A percentile compares a stretch with the other conserved stretches of the same genome.
Conservation (phyloP, 176 grass and related monocot species). For the Hordeum marinum region DNA sequence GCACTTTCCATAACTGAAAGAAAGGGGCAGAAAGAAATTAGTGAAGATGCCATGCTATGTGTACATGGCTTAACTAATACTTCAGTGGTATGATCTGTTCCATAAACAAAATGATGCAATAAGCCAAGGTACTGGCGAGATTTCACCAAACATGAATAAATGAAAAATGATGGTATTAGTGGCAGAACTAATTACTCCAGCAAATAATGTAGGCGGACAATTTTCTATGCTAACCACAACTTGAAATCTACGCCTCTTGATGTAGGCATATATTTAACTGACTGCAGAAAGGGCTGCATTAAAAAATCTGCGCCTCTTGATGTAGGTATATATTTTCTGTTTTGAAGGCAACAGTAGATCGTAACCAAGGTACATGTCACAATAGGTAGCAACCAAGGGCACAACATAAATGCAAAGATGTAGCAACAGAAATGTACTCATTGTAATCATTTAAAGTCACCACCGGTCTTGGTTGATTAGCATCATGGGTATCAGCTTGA, state of each 20-base stretch:
- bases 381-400: not conserved
- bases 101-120: not conserved
- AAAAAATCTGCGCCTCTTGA: not conserved
- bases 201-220: not conserved
- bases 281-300: not conserved
- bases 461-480: constrained; percentile 45
- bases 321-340: not conserved
- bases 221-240: not conserved
- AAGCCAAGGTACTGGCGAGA: not conserved
- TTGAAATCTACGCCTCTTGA: not conserved
- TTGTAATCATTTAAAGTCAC: constrained; percentile 56
- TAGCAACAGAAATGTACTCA: constrained; percentile 40
- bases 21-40: not conserved
- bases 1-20: not conserved
- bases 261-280: not conserved
- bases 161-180: not conserved
- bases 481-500: constrained; percentile 34
- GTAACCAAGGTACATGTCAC: not conserved
- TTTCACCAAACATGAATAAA: not conserved
- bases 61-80: not conserved
- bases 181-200: not conserved
- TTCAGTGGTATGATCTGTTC: not conserved
- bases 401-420: constrained; percentile 20
- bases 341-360: constrained; percentile 1
- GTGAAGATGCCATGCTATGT: not conserved